Evolutionary conservation across 768 basidiomycete genomes (phyloP).

Genomic region (Agaricus subrufescens): DNA sequence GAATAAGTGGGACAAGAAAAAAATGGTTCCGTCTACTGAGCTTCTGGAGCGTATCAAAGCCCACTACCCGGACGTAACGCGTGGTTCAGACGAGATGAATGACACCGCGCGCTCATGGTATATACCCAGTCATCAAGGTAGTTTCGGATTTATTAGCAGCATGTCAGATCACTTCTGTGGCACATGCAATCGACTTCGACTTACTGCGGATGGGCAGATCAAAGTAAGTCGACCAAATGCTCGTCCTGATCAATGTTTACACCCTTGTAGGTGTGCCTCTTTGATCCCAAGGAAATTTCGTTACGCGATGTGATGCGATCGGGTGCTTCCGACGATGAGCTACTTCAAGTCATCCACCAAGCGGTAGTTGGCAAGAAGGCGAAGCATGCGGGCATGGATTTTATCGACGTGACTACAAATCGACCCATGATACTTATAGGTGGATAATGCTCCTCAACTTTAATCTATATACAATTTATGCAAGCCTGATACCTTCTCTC

Average conservation of each 20-base stretch:
- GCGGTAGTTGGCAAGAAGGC: constrained; percentile 71
- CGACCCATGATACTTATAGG: constrained; percentile 92
- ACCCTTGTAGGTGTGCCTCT: constrained; percentile 71
- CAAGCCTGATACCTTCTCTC: constrained; percentile 10
- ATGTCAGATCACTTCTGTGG: constrained; percentile 94
- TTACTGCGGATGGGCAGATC: constrained; percentile 90
- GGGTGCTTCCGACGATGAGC: constrained; percentile 58
- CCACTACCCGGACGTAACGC: constrained; percentile 45
- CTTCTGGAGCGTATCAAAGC: constrained; percentile 47
- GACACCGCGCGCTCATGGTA: constrained; percentile 81
- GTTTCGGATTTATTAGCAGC: constrained; percentile 85
- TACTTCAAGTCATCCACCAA: constrained; percentile 55
- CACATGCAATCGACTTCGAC: constrained; percentile 76
- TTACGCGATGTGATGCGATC: constrained; percentile 69
- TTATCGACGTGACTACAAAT: constrained; percentile 71
- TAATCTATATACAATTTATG: constrained; percentile 20
- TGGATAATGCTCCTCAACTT: constrained; percentile 57
- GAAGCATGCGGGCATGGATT: constrained; percentile 83
- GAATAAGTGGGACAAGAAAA: constrained; percentile 79
- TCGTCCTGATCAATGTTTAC: not conserved
- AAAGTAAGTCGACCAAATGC: constrained; percentile 44
- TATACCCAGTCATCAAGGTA: constrained; percentile 66
- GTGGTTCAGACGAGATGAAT: constrained; percentile 62
- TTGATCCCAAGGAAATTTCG: constrained; percentile 81
- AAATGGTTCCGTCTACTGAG: constrained; percentile 75